Conservation (phyloP, 2,329 filamentous ascomycete species). For the Decorospora gaudefroyi region DNA sequence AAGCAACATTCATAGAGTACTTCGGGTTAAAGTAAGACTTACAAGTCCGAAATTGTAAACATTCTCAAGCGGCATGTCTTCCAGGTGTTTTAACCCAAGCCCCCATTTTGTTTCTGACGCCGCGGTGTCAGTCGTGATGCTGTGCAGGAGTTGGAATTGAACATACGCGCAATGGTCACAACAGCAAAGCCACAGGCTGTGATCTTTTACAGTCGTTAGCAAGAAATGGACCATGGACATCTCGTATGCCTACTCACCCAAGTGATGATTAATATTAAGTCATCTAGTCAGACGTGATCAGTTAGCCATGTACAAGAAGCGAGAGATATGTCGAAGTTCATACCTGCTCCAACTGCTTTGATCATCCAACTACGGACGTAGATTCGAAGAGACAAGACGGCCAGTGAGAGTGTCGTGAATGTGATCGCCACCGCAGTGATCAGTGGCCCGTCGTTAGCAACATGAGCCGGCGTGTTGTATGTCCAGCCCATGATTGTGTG, state of each 20-base stretch:
- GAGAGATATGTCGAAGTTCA: not conserved
- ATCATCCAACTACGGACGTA: slow-evolving; percentile 20
- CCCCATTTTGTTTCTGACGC: slow-evolving; percentile 20
- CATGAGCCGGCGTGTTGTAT: slow-evolving; percentile 14
- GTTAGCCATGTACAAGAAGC: not conserved
- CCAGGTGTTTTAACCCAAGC: slow-evolving; percentile 13
- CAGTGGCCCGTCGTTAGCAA: slow-evolving; percentile 10
- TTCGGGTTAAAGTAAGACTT: not conserved
- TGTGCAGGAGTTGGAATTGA: no score
- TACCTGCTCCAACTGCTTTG: slow-evolving; percentile 20
- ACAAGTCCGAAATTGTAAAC: slow-evolving; percentile 23
- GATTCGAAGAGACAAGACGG: slow-evolving; percentile 12
- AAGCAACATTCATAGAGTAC: not conserved
- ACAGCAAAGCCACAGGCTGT: slow-evolving; percentile 20
- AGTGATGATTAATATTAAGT: slow-evolving; percentile 15
- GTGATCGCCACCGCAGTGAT: slow-evolving; percentile 12
- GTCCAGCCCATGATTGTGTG: slow-evolving; percentile 26
- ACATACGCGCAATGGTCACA: slow-evolving; percentile 18
- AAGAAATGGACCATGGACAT: not conserved
- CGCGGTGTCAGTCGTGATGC: not conserved
- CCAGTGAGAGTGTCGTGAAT: slow-evolving; percentile 11
- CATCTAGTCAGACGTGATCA: slow-evolving; percentile 8
- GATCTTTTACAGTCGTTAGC: slow-evolving; percentile 7
- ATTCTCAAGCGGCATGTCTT: slow-evolving; percentile 18
- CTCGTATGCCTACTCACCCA: slow-evolving; percentile 10